A percentile compares a stretch with the other conserved stretches of the same genome.
phyloP scores from a whole-genome alignment of 331 rosid genomes.

The Quercus phellos region DNA sequence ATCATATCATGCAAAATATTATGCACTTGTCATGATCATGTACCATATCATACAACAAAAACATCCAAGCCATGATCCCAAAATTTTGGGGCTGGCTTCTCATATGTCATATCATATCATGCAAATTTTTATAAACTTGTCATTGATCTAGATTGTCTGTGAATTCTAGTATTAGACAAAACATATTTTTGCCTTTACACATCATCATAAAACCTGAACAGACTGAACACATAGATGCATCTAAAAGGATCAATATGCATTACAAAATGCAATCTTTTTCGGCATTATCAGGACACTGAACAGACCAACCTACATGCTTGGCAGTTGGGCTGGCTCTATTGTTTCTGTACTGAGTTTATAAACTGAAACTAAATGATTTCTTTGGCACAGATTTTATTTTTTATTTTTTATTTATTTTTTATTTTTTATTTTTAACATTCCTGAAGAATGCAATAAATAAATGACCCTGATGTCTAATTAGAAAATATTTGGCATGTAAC shows the following conservation, averaged over 20 bases:
- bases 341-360: not conserved
- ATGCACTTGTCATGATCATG: not conserved
- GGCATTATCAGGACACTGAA: not conserved
- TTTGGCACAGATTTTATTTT: not conserved
- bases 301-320: not conserved
- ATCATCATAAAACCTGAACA: not conserved
- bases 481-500: not conserved
- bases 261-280: not conserved
- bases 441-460: not conserved
- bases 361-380: not conserved
- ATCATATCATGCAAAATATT: not conserved
- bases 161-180: not conserved
- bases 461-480: not conserved
- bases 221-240: too few species aligned
- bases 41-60: too few species aligned
- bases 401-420: too few species aligned
- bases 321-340: not conserved
- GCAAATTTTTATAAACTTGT: not conserved
- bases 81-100: too few species aligned
- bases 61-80: not conserved
- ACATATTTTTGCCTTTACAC: not conserved
- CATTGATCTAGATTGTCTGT: not conserved
- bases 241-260: not conserved
- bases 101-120: not conserved
- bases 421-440: not conserved